A percentile compares a stretch with the other conserved stretches of the same genome.
Conservation (phyloP, 2,329 filamentous ascomycete species). For the Talaromyces sp. region DNA sequence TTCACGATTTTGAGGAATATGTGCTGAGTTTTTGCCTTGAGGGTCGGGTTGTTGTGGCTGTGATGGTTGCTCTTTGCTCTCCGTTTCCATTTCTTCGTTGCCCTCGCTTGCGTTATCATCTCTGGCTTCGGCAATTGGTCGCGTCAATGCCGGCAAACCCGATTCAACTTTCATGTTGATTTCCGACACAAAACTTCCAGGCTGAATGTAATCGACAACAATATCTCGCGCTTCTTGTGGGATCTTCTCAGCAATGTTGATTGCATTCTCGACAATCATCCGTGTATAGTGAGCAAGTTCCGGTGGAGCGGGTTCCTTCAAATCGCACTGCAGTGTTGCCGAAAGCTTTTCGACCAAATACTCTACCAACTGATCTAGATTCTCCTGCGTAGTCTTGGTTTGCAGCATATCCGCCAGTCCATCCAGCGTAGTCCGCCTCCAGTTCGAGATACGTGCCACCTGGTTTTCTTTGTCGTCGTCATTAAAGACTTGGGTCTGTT, state of each 20-base stretch:
- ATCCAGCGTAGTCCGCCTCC: slow-evolving; percentile 90
- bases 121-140: slow-evolving; percentile 22
- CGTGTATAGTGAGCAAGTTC: slow-evolving; percentile 84
- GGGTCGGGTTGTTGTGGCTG: background rate
- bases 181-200: slow-evolving; percentile 66
- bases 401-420: slow-evolving; percentile 72
- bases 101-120: slow-evolving; percentile 22
- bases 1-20: slow-evolving; percentile 24
- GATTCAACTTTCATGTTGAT: slow-evolving; percentile 82
- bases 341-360: slow-evolving; percentile 67
- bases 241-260: slow-evolving; percentile 80
- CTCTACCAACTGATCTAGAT: slow-evolving; percentile 67
- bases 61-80: slow-evolving; percentile 6
- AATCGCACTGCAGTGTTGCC: slow-evolving; percentile 66
- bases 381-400: slow-evolving; percentile 61
- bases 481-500: slow-evolving; percentile 68
- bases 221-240: slow-evolving; percentile 91
- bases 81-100: slow-evolving; percentile 19
- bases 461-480: slow-evolving; percentile 87
- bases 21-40: slow-evolving; percentile 16
- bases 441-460: slow-evolving; percentile 81
- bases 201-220: slow-evolving; percentile 77
- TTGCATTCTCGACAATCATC: slow-evolving; percentile 89
- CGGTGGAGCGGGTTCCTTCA: slow-evolving; percentile 71
- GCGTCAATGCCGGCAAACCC: slow-evolving; percentile 60